A percentile compares a stretch with the other conserved stretches of the same genome.
These are phyloP conservation scores for Pythium oligandrum DNA, from an alignment of 352 stramenopile genomes.

Conservation along the genomic window DNA sequence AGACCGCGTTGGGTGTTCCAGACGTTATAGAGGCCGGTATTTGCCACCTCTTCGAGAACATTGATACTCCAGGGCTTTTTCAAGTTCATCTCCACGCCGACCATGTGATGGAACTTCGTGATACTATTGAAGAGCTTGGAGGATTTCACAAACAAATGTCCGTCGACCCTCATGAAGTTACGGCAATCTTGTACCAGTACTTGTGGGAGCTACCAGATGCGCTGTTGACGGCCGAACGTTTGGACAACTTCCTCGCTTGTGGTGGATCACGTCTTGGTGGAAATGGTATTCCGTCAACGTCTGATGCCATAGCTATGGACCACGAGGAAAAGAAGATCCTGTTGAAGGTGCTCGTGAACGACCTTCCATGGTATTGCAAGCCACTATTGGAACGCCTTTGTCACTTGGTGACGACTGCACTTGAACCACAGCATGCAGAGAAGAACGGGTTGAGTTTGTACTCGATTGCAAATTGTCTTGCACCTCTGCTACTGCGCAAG, in stretches of 20 bases:
- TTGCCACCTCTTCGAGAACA: slow-evolving; percentile 71
- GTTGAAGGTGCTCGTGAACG: slow-evolving; percentile 69
- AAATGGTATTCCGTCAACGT: slow-evolving; percentile 4
- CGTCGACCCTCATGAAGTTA: slow-evolving; percentile 74
- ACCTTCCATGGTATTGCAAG: slow-evolving; percentile 78
- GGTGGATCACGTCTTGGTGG: slow-evolving; percentile 10
- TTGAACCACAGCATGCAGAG: slow-evolving; percentile 50
- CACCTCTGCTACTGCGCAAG: slow-evolving; percentile 58
- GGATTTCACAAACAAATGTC: slow-evolving; percentile 82
- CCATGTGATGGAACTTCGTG: slow-evolving; percentile 73
- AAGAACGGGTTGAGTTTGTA: slow-evolving; percentile 73
- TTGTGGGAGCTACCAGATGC: slow-evolving; percentile 79
- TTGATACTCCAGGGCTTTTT: slow-evolving; percentile 75
- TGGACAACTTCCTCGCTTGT: slow-evolving; percentile 68
- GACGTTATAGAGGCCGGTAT: slow-evolving; percentile 78
- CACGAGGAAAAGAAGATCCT: slow-evolving; percentile 52
- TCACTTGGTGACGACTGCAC: slow-evolving; percentile 52
- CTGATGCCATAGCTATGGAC: slow-evolving; percentile 21
- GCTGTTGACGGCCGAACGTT: slow-evolving; percentile 63
- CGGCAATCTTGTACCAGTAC: slow-evolving; percentile 75
- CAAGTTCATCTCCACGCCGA: slow-evolving; percentile 74
- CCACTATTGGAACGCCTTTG: slow-evolving; percentile 68
- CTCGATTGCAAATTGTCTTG: slow-evolving; percentile 53
- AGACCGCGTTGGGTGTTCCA: slow-evolving; percentile 76
- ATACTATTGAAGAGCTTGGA: slow-evolving; percentile 77